A percentile compares a stretch with the other conserved stretches of the same genome.
Conservation (phyloP, 805 yeast genomes). For the Lipomyces mesembrius region DNA sequence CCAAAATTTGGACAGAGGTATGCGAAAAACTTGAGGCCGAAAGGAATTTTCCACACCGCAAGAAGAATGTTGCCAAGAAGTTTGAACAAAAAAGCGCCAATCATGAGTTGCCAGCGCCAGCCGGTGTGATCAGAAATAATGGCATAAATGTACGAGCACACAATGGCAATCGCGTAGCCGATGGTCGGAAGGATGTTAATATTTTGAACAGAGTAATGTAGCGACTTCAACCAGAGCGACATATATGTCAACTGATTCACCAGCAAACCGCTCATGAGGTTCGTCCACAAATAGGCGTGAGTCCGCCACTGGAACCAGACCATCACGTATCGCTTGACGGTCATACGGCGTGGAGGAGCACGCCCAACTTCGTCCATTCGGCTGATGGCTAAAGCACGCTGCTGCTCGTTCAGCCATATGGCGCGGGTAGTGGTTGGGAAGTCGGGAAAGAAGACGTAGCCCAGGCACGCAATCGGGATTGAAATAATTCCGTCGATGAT, state of each 20-base stretch:
- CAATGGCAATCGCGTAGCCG: slow-evolving; percentile 10
- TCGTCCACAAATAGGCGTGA: slow-evolving; percentile 8
- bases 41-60: slow-evolving; percentile 51
- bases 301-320: slow-evolving; percentile 16
- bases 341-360: slow-evolving; percentile 9
- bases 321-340: slow-evolving; percentile 6
- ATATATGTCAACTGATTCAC: slow-evolving; percentile 34
- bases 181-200: slow-evolving; percentile 11
- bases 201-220: slow-evolving; percentile 3
- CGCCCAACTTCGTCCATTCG: slow-evolving; percentile 17
- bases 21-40: slow-evolving; percentile 43
- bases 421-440: slow-evolving; percentile 48
- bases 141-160: slow-evolving; percentile 37
- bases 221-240: slow-evolving; percentile 44
- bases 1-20: slow-evolving; percentile 27
- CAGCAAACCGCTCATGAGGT: slow-evolving; percentile 14
- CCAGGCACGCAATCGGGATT: slow-evolving; percentile 12
- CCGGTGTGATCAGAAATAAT: slow-evolving; percentile 43
- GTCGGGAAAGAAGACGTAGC: slow-evolving; percentile 54
- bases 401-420: slow-evolving; percentile 3
- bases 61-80: slow-evolving; percentile 43
- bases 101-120: slow-evolving; percentile 40
- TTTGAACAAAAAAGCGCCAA: slow-evolving; percentile 12
- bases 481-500: slow-evolving; percentile 62
- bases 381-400: slow-evolving; percentile 6